These are phyloP conservation scores for Alternaria rosae DNA, from an alignment of 2,329 filamentous ascomycete species.

Conservation along the genomic window DNA sequence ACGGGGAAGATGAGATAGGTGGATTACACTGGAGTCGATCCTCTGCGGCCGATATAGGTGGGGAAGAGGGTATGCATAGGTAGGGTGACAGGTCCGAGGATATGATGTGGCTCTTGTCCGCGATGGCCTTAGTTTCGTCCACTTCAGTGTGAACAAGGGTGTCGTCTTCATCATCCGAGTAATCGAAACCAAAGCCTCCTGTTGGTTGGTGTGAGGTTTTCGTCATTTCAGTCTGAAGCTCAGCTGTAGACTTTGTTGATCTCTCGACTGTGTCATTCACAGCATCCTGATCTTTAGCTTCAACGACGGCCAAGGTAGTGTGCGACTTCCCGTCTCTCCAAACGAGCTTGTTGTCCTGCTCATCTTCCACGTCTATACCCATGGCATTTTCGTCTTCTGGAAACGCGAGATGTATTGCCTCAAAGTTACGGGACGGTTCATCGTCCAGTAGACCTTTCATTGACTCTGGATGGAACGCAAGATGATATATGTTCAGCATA, in stretches of 20 bases:
- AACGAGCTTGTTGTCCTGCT: neutral
- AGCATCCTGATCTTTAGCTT: neutral
- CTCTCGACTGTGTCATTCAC: neutral
- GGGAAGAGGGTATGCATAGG: neutral
- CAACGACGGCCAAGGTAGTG: neutral
- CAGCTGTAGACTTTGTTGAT: neutral
- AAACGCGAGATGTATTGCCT: neutral
- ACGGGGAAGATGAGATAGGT: neutral
- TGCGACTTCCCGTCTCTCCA: neutral
- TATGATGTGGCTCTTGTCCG: neutral
- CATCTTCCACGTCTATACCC: neutral
- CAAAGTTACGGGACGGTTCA: neutral
- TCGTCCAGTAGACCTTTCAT: neutral
- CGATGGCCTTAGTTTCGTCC: neutral
- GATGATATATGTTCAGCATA: neutral
- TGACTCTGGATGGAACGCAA: neutral
- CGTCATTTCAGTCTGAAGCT: neutral
- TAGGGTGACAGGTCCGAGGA: neutral
- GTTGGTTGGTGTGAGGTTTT: neutral
- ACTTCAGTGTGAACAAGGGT: fast-evolving
- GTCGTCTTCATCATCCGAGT: neutral
- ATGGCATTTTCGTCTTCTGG: neutral
- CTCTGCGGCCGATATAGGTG: neutral
- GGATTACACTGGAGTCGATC: neutral
- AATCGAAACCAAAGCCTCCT: neutral